Evolutionary conservation across 2,329 filamentous ascomycete species (phyloP).

Genomic region (Ophiostoma angusticollis): DNA sequence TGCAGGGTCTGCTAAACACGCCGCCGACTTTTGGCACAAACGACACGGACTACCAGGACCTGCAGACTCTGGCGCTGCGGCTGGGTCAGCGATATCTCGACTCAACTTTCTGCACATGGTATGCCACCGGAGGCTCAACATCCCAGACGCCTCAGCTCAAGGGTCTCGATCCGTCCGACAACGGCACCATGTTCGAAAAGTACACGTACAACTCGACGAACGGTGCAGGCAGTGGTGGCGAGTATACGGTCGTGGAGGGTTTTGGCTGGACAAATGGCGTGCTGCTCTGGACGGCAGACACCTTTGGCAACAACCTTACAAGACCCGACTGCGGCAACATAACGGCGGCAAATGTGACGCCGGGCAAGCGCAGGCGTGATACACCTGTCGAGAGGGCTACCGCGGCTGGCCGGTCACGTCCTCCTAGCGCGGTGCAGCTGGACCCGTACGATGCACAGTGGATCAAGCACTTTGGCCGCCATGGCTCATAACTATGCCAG

Average conservation of each 20-base stretch:
- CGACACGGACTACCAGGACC: constrained; percentile 39
- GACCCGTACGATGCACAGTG: constrained; percentile 31
- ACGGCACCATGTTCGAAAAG: constrained; percentile 59
- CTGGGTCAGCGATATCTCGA: constrained; percentile 55
- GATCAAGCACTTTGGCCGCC: constrained; percentile 34
- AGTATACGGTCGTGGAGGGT: constrained; percentile 57
- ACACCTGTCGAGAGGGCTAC: too few relatives aligned
- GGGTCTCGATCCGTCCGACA: constrained; percentile 28
- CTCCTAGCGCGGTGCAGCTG: constrained; percentile 32
- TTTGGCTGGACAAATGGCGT: constrained; percentile 63
- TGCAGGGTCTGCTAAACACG: constrained; percentile 47
- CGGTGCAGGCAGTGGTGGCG: constrained; percentile 49
- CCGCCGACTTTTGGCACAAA: constrained; percentile 40
- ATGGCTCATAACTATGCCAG: background rate
- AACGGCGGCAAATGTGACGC: constrained; percentile 25
- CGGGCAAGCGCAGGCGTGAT: constrained; percentile 18
- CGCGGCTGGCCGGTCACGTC: constrained; percentile 2
- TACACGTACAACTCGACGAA: constrained; percentile 49
- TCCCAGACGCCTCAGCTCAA: constrained; percentile 35
- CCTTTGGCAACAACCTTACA: constrained; percentile 41
- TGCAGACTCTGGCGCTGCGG: constrained; percentile 42
- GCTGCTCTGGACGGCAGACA: constrained; percentile 51
- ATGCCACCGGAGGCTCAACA: constrained; percentile 51
- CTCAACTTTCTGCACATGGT: constrained; percentile 58
- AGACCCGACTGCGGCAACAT: constrained; percentile 44